Evolutionary conservation across 2,329 filamentous ascomycete genomes (phyloP).

Genomic region (Colletotrichum chrysophilum): DNA sequence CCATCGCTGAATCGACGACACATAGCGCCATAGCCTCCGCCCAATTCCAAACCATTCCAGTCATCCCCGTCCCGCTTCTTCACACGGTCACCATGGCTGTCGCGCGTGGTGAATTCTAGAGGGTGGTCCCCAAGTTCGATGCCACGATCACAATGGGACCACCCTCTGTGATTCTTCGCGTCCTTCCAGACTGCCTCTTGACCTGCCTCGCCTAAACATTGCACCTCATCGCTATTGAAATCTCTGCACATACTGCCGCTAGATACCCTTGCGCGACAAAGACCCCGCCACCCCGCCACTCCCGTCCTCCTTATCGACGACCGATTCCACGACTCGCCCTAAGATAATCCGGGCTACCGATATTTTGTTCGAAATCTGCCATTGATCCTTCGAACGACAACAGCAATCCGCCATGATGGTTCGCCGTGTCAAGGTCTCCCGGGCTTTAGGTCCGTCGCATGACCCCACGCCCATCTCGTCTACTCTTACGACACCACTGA

Average conservation of each 20-base stretch:
- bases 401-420: slow-evolving; percentile 6
- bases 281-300: slow-evolving; percentile 14
- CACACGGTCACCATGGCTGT: slow-evolving; percentile 23
- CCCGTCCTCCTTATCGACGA: not conserved
- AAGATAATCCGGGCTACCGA: not conserved
- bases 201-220: not conserved
- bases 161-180: slow-evolving; percentile 53
- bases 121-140: slow-evolving; percentile 53
- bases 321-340: not conserved
- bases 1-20: not conserved
- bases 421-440: slow-evolving; percentile 35
- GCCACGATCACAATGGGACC: slow-evolving; percentile 59
- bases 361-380: not conserved
- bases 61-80: not conserved
- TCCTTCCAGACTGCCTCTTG: slow-evolving; percentile 26
- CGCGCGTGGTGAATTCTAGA: slow-evolving; percentile 56
- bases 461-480: slow-evolving; percentile 29
- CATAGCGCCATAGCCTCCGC: not conserved
- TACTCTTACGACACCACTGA: slow-evolving; percentile 36
- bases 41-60: not conserved
- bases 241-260: slow-evolving; percentile 17
- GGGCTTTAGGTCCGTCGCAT: slow-evolving; percentile 27
- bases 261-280: not conserved
- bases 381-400: not conserved
- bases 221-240: not conserved